These are phyloP conservation scores for Albatrellus ellisii DNA, from an alignment of 768 basidiomycete genomes.

Conservation along the genomic window DNA sequence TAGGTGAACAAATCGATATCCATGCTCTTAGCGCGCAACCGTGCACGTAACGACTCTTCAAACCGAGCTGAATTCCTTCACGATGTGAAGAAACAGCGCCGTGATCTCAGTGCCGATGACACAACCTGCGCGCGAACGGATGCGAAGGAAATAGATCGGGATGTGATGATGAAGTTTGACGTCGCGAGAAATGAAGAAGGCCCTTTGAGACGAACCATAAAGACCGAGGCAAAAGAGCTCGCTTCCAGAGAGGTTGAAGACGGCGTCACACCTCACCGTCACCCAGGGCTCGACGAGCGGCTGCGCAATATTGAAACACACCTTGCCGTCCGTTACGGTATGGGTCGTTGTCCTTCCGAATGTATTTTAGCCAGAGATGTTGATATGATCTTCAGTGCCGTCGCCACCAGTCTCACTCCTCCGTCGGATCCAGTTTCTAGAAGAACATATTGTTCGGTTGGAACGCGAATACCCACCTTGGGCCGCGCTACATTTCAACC, in stretches of 20 bases:
- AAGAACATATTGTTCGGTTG: constrained; percentile 63
- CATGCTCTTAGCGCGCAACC: constrained; percentile 52
- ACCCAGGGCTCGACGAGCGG: constrained; percentile 54
- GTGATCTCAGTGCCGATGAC: constrained; percentile 21
- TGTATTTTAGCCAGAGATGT: not conserved
- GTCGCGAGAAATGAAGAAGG: constrained; percentile 79
- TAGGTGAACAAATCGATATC: constrained; percentile 62
- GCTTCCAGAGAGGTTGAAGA: constrained; percentile 12
- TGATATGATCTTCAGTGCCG: constrained; percentile 36
- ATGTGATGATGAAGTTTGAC: constrained; percentile 77
- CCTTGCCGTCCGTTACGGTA: constrained; percentile 64
- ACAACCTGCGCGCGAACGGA: constrained; percentile 63
- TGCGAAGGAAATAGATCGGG: constrained; percentile 56
- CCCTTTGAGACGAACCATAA: constrained; percentile 49
- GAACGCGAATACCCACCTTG: constrained; percentile 81
- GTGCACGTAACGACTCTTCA: constrained; percentile 61
- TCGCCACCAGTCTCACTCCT: constrained; percentile 52
- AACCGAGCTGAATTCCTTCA: constrained; percentile 67
- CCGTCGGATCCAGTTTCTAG: constrained; percentile 52
- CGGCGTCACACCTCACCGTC: constrained; percentile 26
- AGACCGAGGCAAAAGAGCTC: constrained; percentile 14
- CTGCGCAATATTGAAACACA: constrained; percentile 58
- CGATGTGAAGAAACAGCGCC: constrained; percentile 37
- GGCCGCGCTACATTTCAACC: constrained; percentile 83
- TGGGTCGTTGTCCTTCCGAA: not conserved